Evolutionary conservation across 257 asterid species (phyloP).

Genomic region (Misopates orontium): DNA sequence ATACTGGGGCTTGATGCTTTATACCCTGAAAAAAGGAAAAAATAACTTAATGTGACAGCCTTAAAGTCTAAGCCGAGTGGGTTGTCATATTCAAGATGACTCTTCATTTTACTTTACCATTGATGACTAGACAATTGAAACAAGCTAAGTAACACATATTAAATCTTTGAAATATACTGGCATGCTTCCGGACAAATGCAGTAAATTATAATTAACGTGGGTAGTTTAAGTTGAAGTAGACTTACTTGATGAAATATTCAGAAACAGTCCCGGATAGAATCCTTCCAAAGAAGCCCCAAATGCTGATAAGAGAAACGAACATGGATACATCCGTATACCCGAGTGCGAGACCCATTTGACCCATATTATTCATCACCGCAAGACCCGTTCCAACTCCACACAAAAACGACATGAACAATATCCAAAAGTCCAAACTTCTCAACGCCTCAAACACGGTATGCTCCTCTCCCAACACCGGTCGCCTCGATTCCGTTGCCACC

Average conservation of each 20-base stretch:
- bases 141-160: too few relatives aligned
- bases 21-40: too few relatives aligned
- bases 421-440: conserved; percentile 72
- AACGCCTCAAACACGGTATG: conserved; percentile 74
- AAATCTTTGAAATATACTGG: too few relatives aligned
- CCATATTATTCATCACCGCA: conserved; percentile 88
- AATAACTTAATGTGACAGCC: too few relatives aligned
- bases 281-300: conserved; percentile 96
- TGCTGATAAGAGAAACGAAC: conserved; percentile 87
- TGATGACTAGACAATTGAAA: too few relatives aligned
- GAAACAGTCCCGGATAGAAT: conserved; percentile 84
- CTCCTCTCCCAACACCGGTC: conserved; percentile 77
- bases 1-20: too few relatives aligned
- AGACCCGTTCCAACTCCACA: conserved; percentile 98
- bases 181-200: too few relatives aligned
- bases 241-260: conserved; percentile 87
- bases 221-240: not conserved
- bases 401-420: conserved; percentile 70
- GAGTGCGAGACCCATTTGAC: conserved; percentile 92
- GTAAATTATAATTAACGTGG: accelerated
- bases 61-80: too few relatives aligned
- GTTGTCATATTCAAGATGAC: too few relatives aligned
- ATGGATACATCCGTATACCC: conserved; percentile 89
- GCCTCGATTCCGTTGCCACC: conserved; percentile 21
- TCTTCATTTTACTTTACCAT: too few relatives aligned